These are phyloP conservation scores for Kodamaea arcana DNA, from an alignment of 1,139 yeast genomes.

Conservation along the genomic window DNA sequence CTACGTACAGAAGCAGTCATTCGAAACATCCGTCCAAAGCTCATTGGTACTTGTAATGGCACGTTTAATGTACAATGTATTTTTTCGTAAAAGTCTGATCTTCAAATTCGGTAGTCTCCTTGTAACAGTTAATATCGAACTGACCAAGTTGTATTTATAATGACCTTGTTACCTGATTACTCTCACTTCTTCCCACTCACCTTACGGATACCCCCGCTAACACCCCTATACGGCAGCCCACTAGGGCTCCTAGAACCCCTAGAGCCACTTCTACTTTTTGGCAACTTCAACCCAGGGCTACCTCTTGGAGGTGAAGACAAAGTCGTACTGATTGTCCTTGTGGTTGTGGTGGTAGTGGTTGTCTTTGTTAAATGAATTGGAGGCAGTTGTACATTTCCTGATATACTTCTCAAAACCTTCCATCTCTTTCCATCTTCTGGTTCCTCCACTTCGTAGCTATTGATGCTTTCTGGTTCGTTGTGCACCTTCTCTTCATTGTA, in stretches of 20 bases:
- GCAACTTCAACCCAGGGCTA: conserved; percentile 28
- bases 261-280: conserved; percentile 33
- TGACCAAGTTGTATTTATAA: too few relatives aligned
- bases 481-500: conserved; percentile 24
- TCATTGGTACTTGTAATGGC: too few relatives aligned
- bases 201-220: conserved; percentile 39
- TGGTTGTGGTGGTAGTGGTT: conserved; percentile 45
- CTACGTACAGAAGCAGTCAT: too few relatives aligned
- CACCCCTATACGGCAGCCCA: conserved; percentile 17
- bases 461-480: conserved; percentile 22
- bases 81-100: too few relatives aligned
- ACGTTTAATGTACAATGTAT: too few relatives aligned
- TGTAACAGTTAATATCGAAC: too few relatives aligned
- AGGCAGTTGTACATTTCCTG: conserved; percentile 24
- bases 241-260: conserved; percentile 16
- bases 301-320: conserved; percentile 43
- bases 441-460: conserved; percentile 13
- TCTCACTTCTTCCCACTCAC: conserved; percentile 29
- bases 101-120: too few relatives aligned
- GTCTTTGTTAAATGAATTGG: conserved; percentile 46
- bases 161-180: too few relatives aligned
- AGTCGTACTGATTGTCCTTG: conserved; percentile 41
- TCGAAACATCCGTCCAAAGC: too few relatives aligned
- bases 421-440: conserved; percentile 26
- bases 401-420: conserved; percentile 42